Percentiles rank a stretch among this genome's conserved stretches.
These are phyloP conservation scores for Elasticomyces elasticus DNA, from an alignment of 495 filamentous ascomycete species.

Conservation along the genomic window DNA sequence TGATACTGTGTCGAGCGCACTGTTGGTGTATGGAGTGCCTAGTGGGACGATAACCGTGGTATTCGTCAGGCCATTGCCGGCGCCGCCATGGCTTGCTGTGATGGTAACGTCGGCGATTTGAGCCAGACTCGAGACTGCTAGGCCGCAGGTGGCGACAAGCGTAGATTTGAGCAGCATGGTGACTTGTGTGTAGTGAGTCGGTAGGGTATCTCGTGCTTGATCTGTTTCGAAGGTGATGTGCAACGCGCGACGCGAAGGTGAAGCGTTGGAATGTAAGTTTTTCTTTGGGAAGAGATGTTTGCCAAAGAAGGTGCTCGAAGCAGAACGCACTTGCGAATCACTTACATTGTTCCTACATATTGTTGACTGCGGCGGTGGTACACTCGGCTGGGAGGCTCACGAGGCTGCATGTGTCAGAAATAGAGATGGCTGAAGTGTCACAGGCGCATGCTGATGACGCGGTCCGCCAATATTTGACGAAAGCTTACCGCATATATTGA, in stretches of 20 bases:
- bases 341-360: background rate
- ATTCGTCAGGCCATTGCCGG: conserved; percentile 17
- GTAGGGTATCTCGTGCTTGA: background rate
- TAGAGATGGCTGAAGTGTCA: background rate
- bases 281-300: background rate
- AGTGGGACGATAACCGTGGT: conserved; percentile 17
- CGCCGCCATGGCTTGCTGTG: conserved; percentile 17
- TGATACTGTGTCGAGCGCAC: conserved; percentile 13
- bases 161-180: background rate
- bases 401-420: background rate
- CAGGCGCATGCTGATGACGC: background rate
- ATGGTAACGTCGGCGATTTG: conserved; percentile 8
- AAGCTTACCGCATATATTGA: too few species aligned
- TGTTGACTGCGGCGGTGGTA: background rate
- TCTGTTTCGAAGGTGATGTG: background rate
- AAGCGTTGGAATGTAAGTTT: background rate
- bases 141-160: background rate
- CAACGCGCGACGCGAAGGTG: background rate
- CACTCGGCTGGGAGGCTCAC: background rate
- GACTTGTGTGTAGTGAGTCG: background rate
- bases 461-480: background rate
- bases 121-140: background rate
- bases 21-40: conserved; percentile 15
- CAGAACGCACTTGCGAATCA: background rate
- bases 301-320: too few species aligned